These are phyloP conservation scores for Chlorella sp. DNA, from an alignment of 139 green algal genomes.

Conservation along the genomic window DNA sequence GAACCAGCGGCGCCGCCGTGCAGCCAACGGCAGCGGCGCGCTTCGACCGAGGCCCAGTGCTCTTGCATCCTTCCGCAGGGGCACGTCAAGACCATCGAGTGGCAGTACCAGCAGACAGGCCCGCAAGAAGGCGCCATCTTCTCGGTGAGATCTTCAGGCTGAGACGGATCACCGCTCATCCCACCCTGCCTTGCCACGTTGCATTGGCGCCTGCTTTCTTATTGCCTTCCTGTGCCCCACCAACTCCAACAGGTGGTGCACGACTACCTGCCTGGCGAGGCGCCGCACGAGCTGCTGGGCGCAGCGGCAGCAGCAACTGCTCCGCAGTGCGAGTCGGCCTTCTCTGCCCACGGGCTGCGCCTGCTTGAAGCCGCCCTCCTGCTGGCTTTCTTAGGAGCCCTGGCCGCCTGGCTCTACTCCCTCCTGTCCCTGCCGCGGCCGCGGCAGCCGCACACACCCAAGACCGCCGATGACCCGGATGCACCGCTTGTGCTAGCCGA, in stretches of 20 bases:
- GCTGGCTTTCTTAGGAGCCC: background rate
- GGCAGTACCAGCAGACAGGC: background rate
- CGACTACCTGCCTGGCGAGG: background rate
- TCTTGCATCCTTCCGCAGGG: background rate
- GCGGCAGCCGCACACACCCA: background rate
- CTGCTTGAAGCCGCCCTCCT: background rate
- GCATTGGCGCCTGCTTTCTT: background rate
- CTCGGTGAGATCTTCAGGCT: background rate
- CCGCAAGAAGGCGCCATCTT: background rate
- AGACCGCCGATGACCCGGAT: background rate
- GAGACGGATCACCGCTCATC: background rate
- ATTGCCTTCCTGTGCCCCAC: background rate
- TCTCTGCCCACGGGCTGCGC: background rate
- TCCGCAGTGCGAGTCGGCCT: background rate
- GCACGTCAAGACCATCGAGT: conserved; percentile 2
- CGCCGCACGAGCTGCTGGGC: background rate
- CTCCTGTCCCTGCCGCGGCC: background rate
- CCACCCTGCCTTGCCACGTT: too few relatives aligned
- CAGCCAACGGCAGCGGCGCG: too few relatives aligned
- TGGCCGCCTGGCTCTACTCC: background rate
- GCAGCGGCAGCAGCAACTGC: background rate
- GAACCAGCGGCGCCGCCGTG: too few relatives aligned
- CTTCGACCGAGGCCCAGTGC: too few relatives aligned
- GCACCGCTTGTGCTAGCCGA: background rate
- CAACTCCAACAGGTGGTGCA: background rate